Evolutionary conservation across 208 protist genomes (phyloP).

Genomic region (Acanthamoeba castellanii): DNA sequence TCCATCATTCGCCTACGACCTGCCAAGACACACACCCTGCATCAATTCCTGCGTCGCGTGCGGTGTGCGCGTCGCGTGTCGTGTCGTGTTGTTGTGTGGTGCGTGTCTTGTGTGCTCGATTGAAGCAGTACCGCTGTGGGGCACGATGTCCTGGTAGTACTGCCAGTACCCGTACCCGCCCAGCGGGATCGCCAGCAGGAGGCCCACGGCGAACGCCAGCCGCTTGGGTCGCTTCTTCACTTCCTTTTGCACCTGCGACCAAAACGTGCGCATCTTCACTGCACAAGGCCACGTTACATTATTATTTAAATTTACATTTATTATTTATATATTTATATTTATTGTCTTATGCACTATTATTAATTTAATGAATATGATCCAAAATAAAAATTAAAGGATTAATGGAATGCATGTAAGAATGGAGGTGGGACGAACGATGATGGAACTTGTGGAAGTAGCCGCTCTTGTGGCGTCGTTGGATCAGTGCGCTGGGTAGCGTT

Average conservation of each 20-base stretch:
- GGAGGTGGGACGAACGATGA: background rate
- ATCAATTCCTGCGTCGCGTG: background rate
- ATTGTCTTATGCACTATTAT: too few species aligned
- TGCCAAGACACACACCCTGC: background rate
- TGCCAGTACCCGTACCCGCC: slow-evolving; percentile 11
- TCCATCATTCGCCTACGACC: slow-evolving; percentile 55
- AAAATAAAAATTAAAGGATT: background rate
- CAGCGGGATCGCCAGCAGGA: background rate
- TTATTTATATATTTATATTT: background rate
- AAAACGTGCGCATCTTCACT: slow-evolving; percentile 36
- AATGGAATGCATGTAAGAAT: background rate
- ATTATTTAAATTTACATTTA: too few species aligned
- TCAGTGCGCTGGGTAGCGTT: background rate
- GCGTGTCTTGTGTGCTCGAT: background rate
- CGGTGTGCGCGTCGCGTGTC: too few species aligned
- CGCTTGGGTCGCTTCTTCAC: slow-evolving; percentile 22
- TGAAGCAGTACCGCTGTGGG: slow-evolving; percentile 33
- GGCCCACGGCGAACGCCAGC: background rate
- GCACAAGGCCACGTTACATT: background rate
- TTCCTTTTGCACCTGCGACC: background rate
- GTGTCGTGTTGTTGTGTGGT: too few species aligned
- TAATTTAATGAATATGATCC: background rate
- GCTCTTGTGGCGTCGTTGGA: background rate
- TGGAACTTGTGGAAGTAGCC: background rate
- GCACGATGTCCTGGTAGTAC: slow-evolving; percentile 63